Evolutionary conservation across 495 filamentous ascomycete species (phyloP).

Genomic region (Astrothelium subdiscretum): DNA sequence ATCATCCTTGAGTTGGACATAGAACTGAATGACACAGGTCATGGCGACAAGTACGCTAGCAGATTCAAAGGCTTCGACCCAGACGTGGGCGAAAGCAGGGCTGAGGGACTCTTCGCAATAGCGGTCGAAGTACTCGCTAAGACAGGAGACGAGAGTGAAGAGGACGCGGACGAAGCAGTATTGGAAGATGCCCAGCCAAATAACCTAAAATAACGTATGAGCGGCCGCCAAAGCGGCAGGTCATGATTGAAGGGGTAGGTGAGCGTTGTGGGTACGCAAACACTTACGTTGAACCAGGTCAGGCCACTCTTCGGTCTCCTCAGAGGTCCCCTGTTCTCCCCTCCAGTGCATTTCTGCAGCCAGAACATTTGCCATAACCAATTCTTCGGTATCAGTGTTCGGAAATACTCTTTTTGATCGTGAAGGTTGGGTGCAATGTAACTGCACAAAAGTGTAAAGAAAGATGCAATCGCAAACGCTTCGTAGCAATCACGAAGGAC

Average conservation of each 20-base stretch:
- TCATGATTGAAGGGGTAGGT: neutral
- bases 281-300: constrained; percentile 72
- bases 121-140: constrained; percentile 51
- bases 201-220: constrained; percentile 38
- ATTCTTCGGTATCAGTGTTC: constrained; percentile 49
- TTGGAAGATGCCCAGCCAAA: constrained; percentile 81
- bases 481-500: constrained; percentile 82
- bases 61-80: constrained; percentile 62
- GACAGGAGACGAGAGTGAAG: constrained; percentile 69
- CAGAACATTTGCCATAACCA: constrained; percentile 70
- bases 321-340: constrained; percentile 49
- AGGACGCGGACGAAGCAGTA: constrained; percentile 82
- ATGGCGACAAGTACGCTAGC: constrained; percentile 74
- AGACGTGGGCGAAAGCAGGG: constrained; percentile 71
- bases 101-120: constrained; percentile 73
- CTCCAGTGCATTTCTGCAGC: constrained; percentile 57
- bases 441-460: constrained; percentile 80
- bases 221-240: neutral
- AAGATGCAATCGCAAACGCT: constrained; percentile 81
- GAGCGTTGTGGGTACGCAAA: neutral
- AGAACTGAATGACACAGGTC: constrained; percentile 89
- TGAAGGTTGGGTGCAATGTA: constrained; percentile 73
- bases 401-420: constrained; percentile 80
- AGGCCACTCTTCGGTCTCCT: constrained; percentile 69
- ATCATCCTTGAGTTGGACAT: constrained; percentile 58